Percentiles rank a stretch among this genome's conserved stretches.
Evolutionary conservation across 768 basidiomycete genomes (phyloP).

Genomic region (Lactarius akahatsu): DNA sequence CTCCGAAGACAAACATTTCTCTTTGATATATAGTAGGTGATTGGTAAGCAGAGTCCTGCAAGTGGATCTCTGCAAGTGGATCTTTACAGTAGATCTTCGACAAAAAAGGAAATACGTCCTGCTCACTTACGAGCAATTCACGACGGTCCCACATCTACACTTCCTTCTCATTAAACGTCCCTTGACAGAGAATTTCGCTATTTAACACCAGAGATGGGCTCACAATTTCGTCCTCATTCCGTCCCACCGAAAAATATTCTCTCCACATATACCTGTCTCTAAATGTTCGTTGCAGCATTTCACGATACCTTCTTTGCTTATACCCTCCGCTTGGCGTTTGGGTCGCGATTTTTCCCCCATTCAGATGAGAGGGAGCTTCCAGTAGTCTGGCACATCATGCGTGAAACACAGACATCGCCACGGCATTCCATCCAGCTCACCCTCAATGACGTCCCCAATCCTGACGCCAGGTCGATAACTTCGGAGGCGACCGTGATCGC

Average conservation of each 20-base stretch:
- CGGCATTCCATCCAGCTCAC: not conserved
- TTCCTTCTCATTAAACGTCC: too few relatives aligned
- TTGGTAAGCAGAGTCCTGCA: too few relatives aligned
- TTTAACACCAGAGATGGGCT: constrained; percentile 11
- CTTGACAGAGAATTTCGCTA: not conserved
- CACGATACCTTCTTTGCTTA: constrained; percentile 37
- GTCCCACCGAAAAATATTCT: not conserved
- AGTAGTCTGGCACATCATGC: constrained; percentile 23
- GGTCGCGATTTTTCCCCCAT: constrained; percentile 29
- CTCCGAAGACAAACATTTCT: too few relatives aligned
- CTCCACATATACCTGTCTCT: too few relatives aligned
- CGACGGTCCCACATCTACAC: not conserved
- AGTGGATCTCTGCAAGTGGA: too few relatives aligned
- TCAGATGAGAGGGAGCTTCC: constrained; percentile 27
- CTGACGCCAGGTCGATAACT: constrained; percentile 5
- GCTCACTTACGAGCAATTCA: too few relatives aligned
- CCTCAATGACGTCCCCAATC: not conserved
- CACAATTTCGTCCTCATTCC: not conserved
- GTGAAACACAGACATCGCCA: constrained; percentile 9
- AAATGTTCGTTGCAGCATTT: constrained; percentile 26
- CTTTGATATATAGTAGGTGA: too few relatives aligned
- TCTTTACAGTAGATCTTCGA: too few relatives aligned
- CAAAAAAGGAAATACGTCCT: too few relatives aligned
- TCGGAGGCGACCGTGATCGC: not conserved
- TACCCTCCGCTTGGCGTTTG: constrained; percentile 34